Conservation (phyloP, 148 eudicot species). For the Silene conica region DNA sequence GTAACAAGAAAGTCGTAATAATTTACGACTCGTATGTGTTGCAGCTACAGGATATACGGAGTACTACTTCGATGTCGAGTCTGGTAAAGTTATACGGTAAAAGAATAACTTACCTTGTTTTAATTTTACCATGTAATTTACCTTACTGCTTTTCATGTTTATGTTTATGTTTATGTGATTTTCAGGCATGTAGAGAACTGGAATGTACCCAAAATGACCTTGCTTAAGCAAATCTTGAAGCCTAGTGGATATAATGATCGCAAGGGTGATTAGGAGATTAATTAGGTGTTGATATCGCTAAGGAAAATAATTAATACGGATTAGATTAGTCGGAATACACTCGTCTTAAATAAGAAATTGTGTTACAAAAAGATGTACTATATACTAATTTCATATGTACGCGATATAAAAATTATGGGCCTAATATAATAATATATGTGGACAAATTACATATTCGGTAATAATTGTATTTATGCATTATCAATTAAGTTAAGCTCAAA, state of each 20-base stretch:
- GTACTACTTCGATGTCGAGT: conserved; percentile 63
- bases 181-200: conserved; percentile 94
- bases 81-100: conserved; percentile 85
- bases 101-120: not conserved
- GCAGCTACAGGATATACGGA: conserved; percentile 97
- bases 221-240: conserved; percentile 77
- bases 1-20: too few species aligned
- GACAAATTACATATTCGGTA: too few species aligned
- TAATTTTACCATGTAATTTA: not conserved
- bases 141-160: not conserved
- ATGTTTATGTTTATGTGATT: not conserved
- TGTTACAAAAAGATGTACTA: too few species aligned
- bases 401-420: too few species aligned
- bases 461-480: too few species aligned
- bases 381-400: too few species aligned
- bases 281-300: not conserved
- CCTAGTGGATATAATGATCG: conserved; percentile 47
- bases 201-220: conserved; percentile 95
- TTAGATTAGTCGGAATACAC: too few species aligned
- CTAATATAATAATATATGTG: too few species aligned
- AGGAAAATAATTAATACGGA: too few species aligned
- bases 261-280: not conserved
- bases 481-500: too few species aligned
- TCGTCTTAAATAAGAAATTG: too few species aligned
- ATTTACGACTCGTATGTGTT: conserved; percentile 11